Evolutionary conservation across 768 basidiomycete species (phyloP).

Genomic region (Calocybe gangraenosa): DNA sequence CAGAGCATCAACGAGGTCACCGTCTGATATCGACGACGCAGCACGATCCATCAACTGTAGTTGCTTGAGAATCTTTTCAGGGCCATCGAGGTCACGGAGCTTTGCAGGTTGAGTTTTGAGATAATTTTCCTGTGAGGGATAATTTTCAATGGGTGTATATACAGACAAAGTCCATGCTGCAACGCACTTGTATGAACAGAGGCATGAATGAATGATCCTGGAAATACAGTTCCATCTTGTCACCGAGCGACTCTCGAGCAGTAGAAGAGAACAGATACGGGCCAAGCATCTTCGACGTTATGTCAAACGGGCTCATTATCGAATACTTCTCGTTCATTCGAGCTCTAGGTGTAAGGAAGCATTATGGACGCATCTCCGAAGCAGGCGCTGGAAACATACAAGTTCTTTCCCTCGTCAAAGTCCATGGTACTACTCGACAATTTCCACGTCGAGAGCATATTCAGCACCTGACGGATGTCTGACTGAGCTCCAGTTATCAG

Average conservation of each 20-base stretch:
- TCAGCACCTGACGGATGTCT: conserved; percentile 95
- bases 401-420: conserved; percentile 87
- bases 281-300: conserved; percentile 84
- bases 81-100: conserved; percentile 53
- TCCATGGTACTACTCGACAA: conserved; percentile 77
- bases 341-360: conserved; percentile 40
- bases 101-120: conserved; percentile 74
- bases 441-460: conserved; percentile 98
- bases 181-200: conserved; percentile 81
- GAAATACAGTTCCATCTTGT: conserved; percentile 96
- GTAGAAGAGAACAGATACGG: conserved; percentile 88
- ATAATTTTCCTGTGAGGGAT: conserved; percentile 80
- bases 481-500: conserved; percentile 86
- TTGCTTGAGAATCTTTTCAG: conserved; percentile 63
- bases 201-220: conserved; percentile 95
- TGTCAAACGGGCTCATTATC: conserved; percentile 88
- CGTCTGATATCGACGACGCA: conserved; percentile 90
- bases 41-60: conserved; percentile 83
- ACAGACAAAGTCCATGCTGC: background rate
- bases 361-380: background rate
- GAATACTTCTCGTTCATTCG: conserved; percentile 91
- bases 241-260: conserved; percentile 73
- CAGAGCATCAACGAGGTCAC: conserved; percentile 87
- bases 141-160: background rate
- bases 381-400: conserved; percentile 54